Base-by-base conservation (phyloP, 345 rosid species). In the Passiflora organensis region DNA sequence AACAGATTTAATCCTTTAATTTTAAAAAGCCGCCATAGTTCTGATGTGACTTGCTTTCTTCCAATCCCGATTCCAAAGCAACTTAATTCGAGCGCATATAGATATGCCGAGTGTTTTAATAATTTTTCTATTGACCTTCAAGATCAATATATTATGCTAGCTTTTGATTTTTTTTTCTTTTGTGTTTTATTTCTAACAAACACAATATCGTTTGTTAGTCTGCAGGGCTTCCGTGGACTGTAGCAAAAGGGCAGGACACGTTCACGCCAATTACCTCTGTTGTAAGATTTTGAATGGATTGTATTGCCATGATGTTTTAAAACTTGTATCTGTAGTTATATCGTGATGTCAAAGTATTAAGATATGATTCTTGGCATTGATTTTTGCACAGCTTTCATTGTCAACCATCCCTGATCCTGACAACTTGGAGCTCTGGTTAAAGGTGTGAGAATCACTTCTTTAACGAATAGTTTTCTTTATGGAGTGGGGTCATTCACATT, bases 201-300 rank as follows among this genome's bases (percentile, higher is more conserved):
- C n/a, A n/a, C n/a, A n/a, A n/a, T n/a, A n/a, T n/a, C n/a, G n/a
- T 45, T 63, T 66, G 25, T 66, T 70, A 89, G 96, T 74, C 99
- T 64, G 82, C 86, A 56, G 94, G 99, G 62, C 96, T 93, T 56
- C 99, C 96, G 11, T 86, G 95, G 91, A 84, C 89, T 38, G 82
- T 89, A 56, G 89, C 95, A 39, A 89, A 93, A 73, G 99, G 86
- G 44, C 91, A 82, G 71, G 99, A 89, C 60, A 88, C 96, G 16
- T 93, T 89, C 67, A 86, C 99, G 4, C 95, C 96, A 2, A 89
- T 93, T 65, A 86, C 91, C 64, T 78, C 91, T 47, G 78, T 86
- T 67, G 96, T 89, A 77, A 82, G 95, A 68, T 49, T 28, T 28
- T 57, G 13, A 48, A 23, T 17, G 43, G 6, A 13, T 1, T 38